Evolutionary conservation across 148 eudicot genomes (phyloP).

Genomic region (Rhododendron kiyosumense): DNA sequence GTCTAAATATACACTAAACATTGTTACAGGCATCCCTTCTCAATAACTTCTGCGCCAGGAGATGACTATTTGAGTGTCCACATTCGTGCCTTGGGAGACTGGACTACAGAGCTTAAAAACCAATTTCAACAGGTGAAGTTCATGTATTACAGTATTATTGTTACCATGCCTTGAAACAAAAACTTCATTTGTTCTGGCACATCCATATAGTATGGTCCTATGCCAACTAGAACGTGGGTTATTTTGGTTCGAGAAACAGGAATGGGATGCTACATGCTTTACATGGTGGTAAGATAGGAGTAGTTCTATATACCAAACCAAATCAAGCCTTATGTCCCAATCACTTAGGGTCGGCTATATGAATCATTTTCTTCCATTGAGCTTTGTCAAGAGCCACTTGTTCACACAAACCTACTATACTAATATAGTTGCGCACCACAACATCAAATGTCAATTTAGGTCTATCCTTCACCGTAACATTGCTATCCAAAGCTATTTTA

Average conservation of each 20-base stretch:
- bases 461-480: too few relatives aligned
- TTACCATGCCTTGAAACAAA: not conserved
- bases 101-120: constrained; percentile 71
- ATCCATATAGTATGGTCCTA: not conserved
- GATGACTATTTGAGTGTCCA: constrained; percentile 89
- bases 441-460: too few relatives aligned
- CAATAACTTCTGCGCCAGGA: constrained; percentile 93
- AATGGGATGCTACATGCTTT: not conserved
- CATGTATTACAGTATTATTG: not conserved
- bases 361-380: too few relatives aligned
- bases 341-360: too few relatives aligned
- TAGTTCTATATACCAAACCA: not conserved
- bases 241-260: not conserved
- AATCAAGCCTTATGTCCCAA: too few relatives aligned
- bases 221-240: not conserved
- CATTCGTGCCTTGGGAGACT: constrained; percentile 84
- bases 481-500: too few relatives aligned
- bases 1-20: not conserved
- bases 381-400: too few relatives aligned
- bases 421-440: too few relatives aligned
- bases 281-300: not conserved
- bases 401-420: too few relatives aligned
- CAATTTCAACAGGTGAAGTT: constrained; percentile 57
- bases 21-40: constrained; percentile 80
- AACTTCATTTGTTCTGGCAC: not conserved